A percentile compares a stretch with the other conserved stretches of the same genome.
phyloP scores from a whole-genome alignment of 176 grass and related monocot species.

The Rhynchospora tenuis region DNA sequence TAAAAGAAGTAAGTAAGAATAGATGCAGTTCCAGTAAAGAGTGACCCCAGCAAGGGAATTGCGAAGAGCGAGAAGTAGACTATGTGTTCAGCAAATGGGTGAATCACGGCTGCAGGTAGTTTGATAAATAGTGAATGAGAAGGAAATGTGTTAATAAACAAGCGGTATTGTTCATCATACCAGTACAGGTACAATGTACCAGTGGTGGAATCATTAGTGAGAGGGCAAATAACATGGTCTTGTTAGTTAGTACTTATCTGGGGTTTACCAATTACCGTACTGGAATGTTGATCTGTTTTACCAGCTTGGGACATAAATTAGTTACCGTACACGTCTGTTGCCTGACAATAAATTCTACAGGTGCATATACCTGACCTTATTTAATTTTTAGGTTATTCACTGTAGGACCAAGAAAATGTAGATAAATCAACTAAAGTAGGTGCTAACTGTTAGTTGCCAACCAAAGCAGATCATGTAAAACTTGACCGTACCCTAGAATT shows the following conservation, averaged over 20 bases:
- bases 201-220: not conserved
- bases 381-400: not conserved
- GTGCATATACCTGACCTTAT: not conserved
- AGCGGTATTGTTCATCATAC: not conserved
- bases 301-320: not conserved
- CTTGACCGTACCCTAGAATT: no score
- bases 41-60: constrained; percentile 36
- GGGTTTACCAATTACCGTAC: not conserved
- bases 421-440: not conserved
- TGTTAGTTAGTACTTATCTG: not conserved
- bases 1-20: constrained; percentile 35
- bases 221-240: not conserved
- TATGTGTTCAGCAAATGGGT: constrained; percentile 82
- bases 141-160: not conserved
- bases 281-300: not conserved
- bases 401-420: not conserved
- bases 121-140: constrained; percentile 6
- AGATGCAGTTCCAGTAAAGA: constrained; percentile 37
- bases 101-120: constrained; percentile 60
- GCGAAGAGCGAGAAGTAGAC: constrained; percentile 57
- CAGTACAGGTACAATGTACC: not conserved
- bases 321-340: not conserved
- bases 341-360: not conserved
- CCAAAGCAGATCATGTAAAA: no score
- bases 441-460: not conserved